Percentiles rank a stretch among this genome's conserved stretches.
Evolutionary conservation across 345 rosid genomes (phyloP).

Genomic region (Populus nigra): DNA sequence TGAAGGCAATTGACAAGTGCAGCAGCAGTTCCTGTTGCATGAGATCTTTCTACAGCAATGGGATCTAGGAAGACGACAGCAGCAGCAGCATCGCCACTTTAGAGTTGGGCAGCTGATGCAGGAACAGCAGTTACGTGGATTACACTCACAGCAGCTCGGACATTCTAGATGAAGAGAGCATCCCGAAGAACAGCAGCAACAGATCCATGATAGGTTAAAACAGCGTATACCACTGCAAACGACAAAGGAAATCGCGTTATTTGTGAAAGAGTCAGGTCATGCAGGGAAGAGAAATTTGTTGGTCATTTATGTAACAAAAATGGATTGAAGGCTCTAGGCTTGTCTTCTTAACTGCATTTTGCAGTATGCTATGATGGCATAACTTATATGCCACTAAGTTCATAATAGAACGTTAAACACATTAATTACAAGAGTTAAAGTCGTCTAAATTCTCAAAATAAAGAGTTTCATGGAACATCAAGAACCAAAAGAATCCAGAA

Average conservation of each 20-base stretch:
- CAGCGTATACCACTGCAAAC: conserved; percentile 57
- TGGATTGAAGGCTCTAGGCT: not conserved
- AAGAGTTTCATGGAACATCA: not conserved
- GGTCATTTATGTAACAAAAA: not conserved
- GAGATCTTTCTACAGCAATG: conserved; percentile 44
- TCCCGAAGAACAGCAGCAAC: conserved; percentile 64
- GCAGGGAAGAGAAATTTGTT: not conserved
- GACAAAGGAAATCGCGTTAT: not conserved
- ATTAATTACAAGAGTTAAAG: not conserved
- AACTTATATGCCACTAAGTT: not conserved
- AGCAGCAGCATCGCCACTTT: conserved; percentile 41
- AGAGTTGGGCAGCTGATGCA: conserved; percentile 30
- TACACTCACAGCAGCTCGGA: conserved; percentile 45
- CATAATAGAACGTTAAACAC: not conserved
- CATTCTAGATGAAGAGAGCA: conserved; percentile 44
- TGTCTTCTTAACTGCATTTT: not conserved
- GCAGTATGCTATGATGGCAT: no score
- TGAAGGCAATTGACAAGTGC: conserved; percentile 39
- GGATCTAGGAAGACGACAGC: conserved; percentile 26
- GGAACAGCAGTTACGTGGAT: conserved; percentile 21
- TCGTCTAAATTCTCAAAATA: not conserved
- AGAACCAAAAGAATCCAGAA: not conserved
- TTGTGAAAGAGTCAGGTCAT: not conserved
- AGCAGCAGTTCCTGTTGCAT: conserved; percentile 39
- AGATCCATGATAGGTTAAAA: conserved; percentile 59